Evolutionary conservation across 768 basidiomycete species (phyloP), one percentile per base, ranked within the genome.

Genomic region (Nidularia pulvinata): DNA sequence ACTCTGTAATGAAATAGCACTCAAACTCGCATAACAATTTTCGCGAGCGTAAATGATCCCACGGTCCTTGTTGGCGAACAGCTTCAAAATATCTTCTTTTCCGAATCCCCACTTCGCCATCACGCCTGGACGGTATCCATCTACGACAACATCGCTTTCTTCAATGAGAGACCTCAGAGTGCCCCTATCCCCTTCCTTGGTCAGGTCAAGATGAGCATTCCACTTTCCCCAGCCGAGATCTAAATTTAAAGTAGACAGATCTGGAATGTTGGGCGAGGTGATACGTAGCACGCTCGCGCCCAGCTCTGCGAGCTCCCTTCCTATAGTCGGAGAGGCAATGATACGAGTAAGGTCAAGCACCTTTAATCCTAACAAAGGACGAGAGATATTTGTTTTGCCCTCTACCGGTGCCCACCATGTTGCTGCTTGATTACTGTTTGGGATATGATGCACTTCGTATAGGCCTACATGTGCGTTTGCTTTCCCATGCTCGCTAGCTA

Each of bases 61-160:
- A 7, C 51, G 48, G 22, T 54, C 54, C n/a, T 60, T 61, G 25
- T 54, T 58, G 30, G 60, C 56, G 43, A 65, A 57, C 46, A 65
- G 36, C 2, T 54, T 57, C 35, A 68, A 42, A 37, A 68, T 59
- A 35, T 60, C 66, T 7, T 69, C 65, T 52, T 61, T 61, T 1
- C 66, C 66, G 46, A 69, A 69, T 19, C 68, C 68, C 50, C 59
- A 64, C 35, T 64, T 64, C 52, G 60, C 53, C 57, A 69, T 58
- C 7, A 61, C 62, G 16, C 60, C 58, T 33, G 68, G 68, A 1
- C 68, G 59, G 49, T 69, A 67, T 32, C 68, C 68, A 53, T 67
- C 62, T 19, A 69, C 53, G 4, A 69, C 61, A 1, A 69, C 62
- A 51, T 69, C 65, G 11, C 54, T 55, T 34, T 66, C 66, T 44